phyloP scores from a whole-genome alignment of 768 basidiomycete species.

The Myochromella boudieri region DNA sequence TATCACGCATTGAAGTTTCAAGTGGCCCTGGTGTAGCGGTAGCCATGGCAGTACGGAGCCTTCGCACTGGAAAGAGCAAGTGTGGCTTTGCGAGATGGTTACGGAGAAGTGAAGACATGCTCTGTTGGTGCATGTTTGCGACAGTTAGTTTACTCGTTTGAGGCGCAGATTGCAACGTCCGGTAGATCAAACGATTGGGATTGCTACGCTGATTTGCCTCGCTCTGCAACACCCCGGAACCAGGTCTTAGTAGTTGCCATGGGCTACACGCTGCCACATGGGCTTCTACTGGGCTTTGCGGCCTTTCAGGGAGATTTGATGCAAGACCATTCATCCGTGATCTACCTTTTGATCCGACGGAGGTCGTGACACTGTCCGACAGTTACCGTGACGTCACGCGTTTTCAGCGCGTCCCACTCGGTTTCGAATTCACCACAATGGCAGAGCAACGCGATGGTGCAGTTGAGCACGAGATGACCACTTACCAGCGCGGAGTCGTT shows the following conservation, averaged over 20 bases:
- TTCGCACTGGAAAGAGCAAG: constrained; percentile 5
- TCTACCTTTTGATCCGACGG: not conserved
- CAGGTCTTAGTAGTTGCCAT: no score
- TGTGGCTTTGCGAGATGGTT: constrained; percentile 9
- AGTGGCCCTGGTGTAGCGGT: constrained; percentile 43
- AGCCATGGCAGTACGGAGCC: constrained; percentile 20
- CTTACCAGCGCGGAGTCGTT: constrained; percentile 54
- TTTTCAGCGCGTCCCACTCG: not conserved
- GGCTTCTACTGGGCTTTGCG: not conserved
- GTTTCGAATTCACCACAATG: constrained; percentile 1
- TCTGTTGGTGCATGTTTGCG: constrained; percentile 2
- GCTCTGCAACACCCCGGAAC: no score
- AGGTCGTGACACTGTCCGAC: not conserved
- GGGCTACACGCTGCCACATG: no score
- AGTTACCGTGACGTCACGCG: constrained; percentile 7
- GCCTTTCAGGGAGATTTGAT: not conserved
- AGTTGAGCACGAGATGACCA: constrained; percentile 44
- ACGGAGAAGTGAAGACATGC: constrained; percentile 19
- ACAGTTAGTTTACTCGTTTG: no score
- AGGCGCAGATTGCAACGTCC: no score
- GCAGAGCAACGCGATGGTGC: constrained; percentile 10
- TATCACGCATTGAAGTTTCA: constrained; percentile 59
- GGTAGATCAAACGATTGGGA: no score
- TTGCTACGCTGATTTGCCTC: no score
- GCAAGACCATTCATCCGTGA: no score